These are phyloP conservation scores for Colletotrichum orbiculare DNA, from an alignment of 2,329 filamentous ascomycete genomes.

Conservation along the genomic window DNA sequence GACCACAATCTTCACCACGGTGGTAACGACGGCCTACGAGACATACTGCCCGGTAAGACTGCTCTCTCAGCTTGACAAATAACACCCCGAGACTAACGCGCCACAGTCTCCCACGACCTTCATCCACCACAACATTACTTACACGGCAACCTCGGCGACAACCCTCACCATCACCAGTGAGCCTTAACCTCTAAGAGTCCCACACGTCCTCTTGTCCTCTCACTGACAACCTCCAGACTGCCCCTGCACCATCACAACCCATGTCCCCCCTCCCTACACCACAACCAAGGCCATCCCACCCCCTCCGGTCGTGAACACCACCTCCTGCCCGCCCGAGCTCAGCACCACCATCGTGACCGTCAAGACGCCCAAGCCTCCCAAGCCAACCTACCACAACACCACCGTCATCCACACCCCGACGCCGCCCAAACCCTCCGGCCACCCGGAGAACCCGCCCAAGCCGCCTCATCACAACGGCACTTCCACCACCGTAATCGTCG, in stretches of 20 bases:
- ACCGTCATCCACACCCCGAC: slow-evolving; percentile 25
- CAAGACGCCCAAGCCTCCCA: slow-evolving; percentile 23
- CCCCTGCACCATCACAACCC: slow-evolving; percentile 56
- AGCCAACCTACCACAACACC: slow-evolving; percentile 35
- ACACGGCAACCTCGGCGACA: slow-evolving; percentile 54
- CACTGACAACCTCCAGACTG: slow-evolving; percentile 53
- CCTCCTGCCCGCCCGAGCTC: slow-evolving; percentile 31
- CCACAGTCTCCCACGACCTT: slow-evolving; percentile 50
- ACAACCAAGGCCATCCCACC: slow-evolving; percentile 40
- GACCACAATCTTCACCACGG: slow-evolving; percentile 48
- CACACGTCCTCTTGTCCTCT: too few species aligned
- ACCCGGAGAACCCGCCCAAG: slow-evolving; percentile 8
- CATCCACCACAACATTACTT: slow-evolving; percentile 54
- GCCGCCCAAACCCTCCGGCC: slow-evolving; percentile 20
- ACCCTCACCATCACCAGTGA: slow-evolving; percentile 59
- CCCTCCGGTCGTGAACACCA: slow-evolving; percentile 32
- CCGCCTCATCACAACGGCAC: slow-evolving; percentile 28
- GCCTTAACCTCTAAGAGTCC: not conserved
- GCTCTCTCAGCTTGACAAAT: not conserved
- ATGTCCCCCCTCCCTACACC: slow-evolving; percentile 44
- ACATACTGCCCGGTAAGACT: slow-evolving; percentile 57
- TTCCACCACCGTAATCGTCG: slow-evolving; percentile 24
- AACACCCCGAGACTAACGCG: slow-evolving; percentile 1
- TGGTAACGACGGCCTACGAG: slow-evolving; percentile 51
- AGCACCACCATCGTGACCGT: slow-evolving; percentile 30